These are phyloP conservation scores for Calocybe indica DNA, from an alignment of 768 basidiomycete genomes.

Conservation along the genomic window DNA sequence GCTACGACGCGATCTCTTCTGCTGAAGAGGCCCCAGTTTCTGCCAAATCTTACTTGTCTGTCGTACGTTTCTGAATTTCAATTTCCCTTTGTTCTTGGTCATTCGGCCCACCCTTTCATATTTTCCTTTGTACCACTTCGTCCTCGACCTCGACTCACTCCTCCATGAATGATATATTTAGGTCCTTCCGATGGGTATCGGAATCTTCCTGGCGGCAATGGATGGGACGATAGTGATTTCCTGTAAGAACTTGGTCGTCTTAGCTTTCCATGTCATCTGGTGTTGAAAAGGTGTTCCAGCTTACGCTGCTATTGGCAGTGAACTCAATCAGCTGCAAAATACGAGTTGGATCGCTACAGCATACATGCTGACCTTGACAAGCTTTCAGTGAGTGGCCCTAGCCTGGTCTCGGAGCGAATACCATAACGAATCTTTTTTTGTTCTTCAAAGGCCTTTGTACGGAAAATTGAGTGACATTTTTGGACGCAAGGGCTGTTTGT, in stretches of 20 bases:
- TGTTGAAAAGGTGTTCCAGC: slow-evolving; percentile 19
- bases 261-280: neutral
- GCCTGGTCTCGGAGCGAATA: neutral
- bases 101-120: neutral
- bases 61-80: slow-evolving; percentile 10
- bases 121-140: too few species aligned
- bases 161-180: slow-evolving; percentile 7
- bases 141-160: too few species aligned
- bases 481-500: slow-evolving; percentile 50
- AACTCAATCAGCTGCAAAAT: slow-evolving; percentile 55
- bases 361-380: slow-evolving; percentile 55
- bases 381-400: slow-evolving; percentile 43
- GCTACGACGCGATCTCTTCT: slow-evolving; percentile 6
- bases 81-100: neutral
- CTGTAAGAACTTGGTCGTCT: slow-evolving; percentile 19
- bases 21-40: slow-evolving; percentile 2
- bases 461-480: slow-evolving; percentile 66
- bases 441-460: slow-evolving; percentile 43
- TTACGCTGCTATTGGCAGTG: slow-evolving; percentile 51
- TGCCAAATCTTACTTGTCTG: slow-evolving; percentile 15
- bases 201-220: slow-evolving; percentile 42
- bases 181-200: slow-evolving; percentile 43
- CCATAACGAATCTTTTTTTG: neutral
- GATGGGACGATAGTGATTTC: slow-evolving; percentile 46
- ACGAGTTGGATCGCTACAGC: slow-evolving; percentile 65